phyloP scores from a whole-genome alignment of 108 stramenopile species.

The Cyclostephanos tholiformis region DNA sequence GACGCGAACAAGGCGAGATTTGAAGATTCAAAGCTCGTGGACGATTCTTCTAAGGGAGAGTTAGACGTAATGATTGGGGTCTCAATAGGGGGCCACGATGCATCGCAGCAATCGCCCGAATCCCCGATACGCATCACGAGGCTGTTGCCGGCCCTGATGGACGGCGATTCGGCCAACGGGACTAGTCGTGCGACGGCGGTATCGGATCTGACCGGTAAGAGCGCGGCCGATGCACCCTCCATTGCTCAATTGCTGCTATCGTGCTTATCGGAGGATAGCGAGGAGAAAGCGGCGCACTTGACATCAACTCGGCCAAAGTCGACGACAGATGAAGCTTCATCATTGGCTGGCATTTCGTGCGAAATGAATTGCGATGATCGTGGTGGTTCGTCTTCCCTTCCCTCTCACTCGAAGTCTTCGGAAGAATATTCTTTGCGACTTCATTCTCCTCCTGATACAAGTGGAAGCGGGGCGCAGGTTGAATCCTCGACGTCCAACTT shows the following conservation, averaged over 20 bases:
- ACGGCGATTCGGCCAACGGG: background rate
- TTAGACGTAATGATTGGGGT: background rate
- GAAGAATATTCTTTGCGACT: background rate
- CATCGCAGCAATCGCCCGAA: conserved; percentile 16
- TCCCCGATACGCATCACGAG: conserved; percentile 19
- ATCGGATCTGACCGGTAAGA: background rate
- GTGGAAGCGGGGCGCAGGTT: background rate
- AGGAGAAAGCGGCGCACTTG: background rate
- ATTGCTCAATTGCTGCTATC: conserved; percentile 1
- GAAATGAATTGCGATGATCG: background rate
- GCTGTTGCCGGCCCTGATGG: conserved; percentile 4
- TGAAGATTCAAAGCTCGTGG: conserved; percentile 1
- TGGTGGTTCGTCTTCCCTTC: background rate
- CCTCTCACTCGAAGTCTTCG: background rate
- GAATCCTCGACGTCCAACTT: background rate
- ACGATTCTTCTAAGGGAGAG: background rate
- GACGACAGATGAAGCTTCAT: background rate
- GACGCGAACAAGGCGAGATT: background rate
- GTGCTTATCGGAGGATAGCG: conserved; percentile 3
- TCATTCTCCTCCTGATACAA: background rate
- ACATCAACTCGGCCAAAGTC: background rate
- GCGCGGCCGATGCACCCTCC: background rate
- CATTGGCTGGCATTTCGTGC: background rate
- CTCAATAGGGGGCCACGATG: background rate
- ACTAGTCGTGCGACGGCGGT: background rate